Base-by-base conservation (phyloP, 805 yeast species). In the Kluyveromyces dobzhanskii region DNA sequence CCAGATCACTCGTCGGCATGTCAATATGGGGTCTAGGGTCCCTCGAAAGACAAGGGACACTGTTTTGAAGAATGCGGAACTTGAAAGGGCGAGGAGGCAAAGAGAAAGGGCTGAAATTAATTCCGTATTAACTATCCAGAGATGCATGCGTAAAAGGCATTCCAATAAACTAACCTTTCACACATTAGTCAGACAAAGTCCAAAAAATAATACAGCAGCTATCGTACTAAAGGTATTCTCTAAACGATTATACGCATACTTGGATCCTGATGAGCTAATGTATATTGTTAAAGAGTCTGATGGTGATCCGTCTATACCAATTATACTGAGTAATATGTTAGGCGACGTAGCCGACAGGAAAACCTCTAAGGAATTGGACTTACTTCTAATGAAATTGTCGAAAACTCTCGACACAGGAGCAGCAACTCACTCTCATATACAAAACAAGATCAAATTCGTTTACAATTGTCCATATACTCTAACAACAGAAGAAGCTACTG, bases 81-180 rank as follows among this genome's bases (percentile, higher is more conserved):
- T 63, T 29, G 86, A 84, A 44, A 67, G 97, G 29, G 70, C 67
- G 42, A 71, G 70, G 43, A 70, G 97, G 41, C 87, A 83, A 41
- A 56, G 63, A 24, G 70, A 64, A 12, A 67, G 84, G 17, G 50
- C 56, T 11, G 71, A 68, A 35, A 73, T 69, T 29, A 64, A 58
- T 27, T 73, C 85, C 1, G 77, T 76, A 0, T 40, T 47, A 1
- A 38, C 57, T 5, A 56, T 88, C 27, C 90, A 82, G 51, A 50
- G 65, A 3, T 53, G 64, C 10, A 63, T 76, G 8, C 59, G 78
- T 17, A 54, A 68, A 12, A 13, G 37, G 21, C 3, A 24, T n/a
- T 24, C 30, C 6, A 26, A 17, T 12, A 4, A 12, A 2, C 12
- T 10, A 9, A 14, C 21, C 5, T 34, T 17, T 24, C 29, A 34